These are phyloP conservation scores for Diutina catenulata DNA, from an alignment of 1,139 yeast species.

Conservation along the genomic window DNA sequence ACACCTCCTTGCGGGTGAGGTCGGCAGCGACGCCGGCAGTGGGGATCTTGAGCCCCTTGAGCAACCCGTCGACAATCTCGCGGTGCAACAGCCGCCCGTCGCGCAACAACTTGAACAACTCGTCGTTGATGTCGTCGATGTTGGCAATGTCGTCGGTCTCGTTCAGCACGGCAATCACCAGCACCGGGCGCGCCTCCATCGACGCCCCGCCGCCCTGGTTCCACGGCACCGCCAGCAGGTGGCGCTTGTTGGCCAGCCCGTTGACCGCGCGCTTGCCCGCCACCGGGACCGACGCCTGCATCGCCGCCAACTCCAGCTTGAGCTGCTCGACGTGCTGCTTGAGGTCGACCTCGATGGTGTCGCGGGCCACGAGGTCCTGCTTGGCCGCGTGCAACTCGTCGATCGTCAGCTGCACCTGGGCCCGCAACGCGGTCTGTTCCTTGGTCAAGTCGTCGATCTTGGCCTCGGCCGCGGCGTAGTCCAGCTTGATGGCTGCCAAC, in stretches of 20 bases:
- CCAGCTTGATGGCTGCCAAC: constrained; percentile 42
- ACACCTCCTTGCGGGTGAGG: constrained; percentile 78
- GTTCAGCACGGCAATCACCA: constrained; percentile 45
- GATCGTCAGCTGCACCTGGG: constrained; percentile 49
- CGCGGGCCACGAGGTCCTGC: constrained; percentile 49
- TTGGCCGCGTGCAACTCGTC: constrained; percentile 55
- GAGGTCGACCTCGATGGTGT: constrained; percentile 57
- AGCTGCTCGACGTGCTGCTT: constrained; percentile 59
- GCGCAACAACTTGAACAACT: constrained; percentile 59
- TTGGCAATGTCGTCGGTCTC: constrained; percentile 39
- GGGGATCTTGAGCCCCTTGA: constrained; percentile 84
- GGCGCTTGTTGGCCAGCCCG: constrained; percentile 21
- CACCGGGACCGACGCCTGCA: constrained; percentile 15
- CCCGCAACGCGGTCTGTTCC: constrained; percentile 53
- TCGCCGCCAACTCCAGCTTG: constrained; percentile 49
- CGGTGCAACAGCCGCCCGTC: constrained; percentile 70
- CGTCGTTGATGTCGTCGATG: constrained; percentile 61
- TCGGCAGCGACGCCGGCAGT: constrained; percentile 75
- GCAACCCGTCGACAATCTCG: constrained; percentile 79
- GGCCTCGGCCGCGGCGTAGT: constrained; percentile 48
- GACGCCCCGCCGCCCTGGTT: constrained; percentile 13
- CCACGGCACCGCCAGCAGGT: constrained; percentile 30
- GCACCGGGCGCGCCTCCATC: constrained; percentile 30
- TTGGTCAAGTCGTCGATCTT: constrained; percentile 54
- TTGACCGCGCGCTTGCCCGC: not conserved